Base-by-base conservation (phyloP, 2,329 filamentous ascomycete species). In the Orbilia ellipsospora region DNA sequence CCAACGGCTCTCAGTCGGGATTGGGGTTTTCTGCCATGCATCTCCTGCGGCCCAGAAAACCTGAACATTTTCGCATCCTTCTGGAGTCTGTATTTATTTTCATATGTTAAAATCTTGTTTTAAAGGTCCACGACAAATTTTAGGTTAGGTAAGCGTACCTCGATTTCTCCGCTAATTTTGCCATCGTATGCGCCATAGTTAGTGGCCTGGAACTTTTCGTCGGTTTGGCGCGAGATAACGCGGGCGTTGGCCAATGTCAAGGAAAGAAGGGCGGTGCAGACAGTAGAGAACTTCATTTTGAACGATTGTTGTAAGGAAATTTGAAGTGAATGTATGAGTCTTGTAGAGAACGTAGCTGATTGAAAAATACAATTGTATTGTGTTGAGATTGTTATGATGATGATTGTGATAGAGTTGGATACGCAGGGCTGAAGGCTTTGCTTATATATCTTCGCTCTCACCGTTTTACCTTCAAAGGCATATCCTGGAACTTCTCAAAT, bases 261-360 rank as follows among this genome's bases (percentile, higher is more conserved):
- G n/a, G 61, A 40, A 16, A 65, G 50, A 20, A 55, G 31, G 18
- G 61, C 45, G 12, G 61, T 56, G 50, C 18, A 55, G 16, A 65
- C 5, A 3, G 16, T 45, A 31, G 36, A 45, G 61, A 65, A 65
- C 18, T 65, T 65, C 61, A 65, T 65, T 13, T 65, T 55, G 61
- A 48, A 18, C 15, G 44, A 36, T 2, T 36, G 31, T 10, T 36
- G 8, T 36, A 36, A 36, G 31, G 31, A 36, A 23, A 23, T 23
- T 23, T 23, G 31, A 10, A 36, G 10, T 36, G 31, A 36, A 6
- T 7, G 31, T 7, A 7, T 36, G 31, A 36, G 31, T 36, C 10
- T 2, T 2, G 31, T 6, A 36, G 8, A 36, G 31, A 36, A 36
- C 10, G 31, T 7, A 36, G 23, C 4, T 4, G 23, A 23, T 2